A percentile compares a stretch with the other conserved stretches of the same genome.
phyloP scores from a whole-genome alignment of 148 eudicot species.

The Oxyria digyna region DNA sequence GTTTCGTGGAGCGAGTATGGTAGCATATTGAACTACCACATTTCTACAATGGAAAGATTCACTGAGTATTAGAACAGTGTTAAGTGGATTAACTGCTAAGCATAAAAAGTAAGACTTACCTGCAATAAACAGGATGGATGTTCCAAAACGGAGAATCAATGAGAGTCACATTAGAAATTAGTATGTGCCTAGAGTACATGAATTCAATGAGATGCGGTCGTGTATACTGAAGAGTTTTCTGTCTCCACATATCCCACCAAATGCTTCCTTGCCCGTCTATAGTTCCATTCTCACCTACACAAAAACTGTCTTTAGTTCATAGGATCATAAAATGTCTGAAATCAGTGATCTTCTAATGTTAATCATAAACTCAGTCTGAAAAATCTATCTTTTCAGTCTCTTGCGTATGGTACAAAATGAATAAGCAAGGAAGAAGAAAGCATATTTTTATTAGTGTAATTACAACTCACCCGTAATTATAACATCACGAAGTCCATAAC shows the following conservation, averaged over 20 bases:
- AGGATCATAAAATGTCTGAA: not conserved
- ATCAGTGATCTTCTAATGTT: not conserved
- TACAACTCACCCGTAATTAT: slow-evolving; percentile 72
- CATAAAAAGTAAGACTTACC: slow-evolving; percentile 24
- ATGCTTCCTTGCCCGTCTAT: slow-evolving; percentile 92
- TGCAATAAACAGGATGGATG: slow-evolving; percentile 94
- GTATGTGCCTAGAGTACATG: slow-evolving; percentile 53
- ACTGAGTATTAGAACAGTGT: no score
- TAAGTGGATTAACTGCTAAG: no score
- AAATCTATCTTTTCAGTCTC: not conserved
- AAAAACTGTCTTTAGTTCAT: not conserved
- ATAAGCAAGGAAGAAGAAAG: not conserved
- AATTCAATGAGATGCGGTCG: slow-evolving; percentile 86
- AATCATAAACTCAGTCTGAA: not conserved
- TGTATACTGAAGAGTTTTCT: slow-evolving; percentile 58
- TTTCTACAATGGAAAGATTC: slow-evolving; percentile 38
- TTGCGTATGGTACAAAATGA: not conserved
- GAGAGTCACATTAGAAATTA: slow-evolving; percentile 70
- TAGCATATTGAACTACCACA: slow-evolving; percentile 67
- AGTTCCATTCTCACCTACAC: slow-evolving; percentile 86
- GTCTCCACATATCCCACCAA: slow-evolving; percentile 99
- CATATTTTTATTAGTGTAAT: not conserved
- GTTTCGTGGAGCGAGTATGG: slow-evolving; percentile 77
- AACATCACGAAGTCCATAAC: slow-evolving; percentile 81
- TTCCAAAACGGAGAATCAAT: slow-evolving; percentile 96